Evolutionary conservation across 768 basidiomycete species (phyloP), one percentile per base, ranked within the genome.

Genomic region (Lentinula edodes): DNA sequence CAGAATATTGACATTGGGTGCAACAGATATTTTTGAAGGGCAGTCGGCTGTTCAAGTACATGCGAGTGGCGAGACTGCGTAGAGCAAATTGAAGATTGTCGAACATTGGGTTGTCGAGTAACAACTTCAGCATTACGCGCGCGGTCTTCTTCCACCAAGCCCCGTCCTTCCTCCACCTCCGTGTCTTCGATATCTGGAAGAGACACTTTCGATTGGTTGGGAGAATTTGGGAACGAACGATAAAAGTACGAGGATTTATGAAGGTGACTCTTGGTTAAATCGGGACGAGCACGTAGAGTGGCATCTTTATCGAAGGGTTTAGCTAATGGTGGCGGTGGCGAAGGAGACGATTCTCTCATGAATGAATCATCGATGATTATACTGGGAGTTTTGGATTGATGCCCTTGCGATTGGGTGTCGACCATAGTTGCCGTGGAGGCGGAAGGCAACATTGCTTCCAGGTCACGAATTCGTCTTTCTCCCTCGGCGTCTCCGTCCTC

Each of bases 171-270:
- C 13, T 72, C 72, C 12, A 18, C 35, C 13, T 20, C 32, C 7
- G 41, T 45, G 54, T 53, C 64, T 32, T 67, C 71, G 50, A 73
- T 67, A 7, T 57, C 57, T 8, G 72, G 69, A n/a, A 81, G 67
- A 20, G 76, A 65, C 7, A 68, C 61, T 8, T 72, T 73, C 6
- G 76, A 76, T 35, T 75, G 71, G 52, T 77, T 78, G 0, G 80
- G 80, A 0, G 84, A 82, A 66, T 87, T 87, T 2, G 87, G 88
- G 69, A 87, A 88, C 4, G 87, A 87, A 63, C 82, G 83, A 72
- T 84, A 88, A 65, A 85, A 80, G n/a, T 72, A 73, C 16, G 77
- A 77, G 16, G 70, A 69, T 2, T 38, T 23, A 34, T 46, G 51
- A 28, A 35, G 55, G 20, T 41, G 52, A 46, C 39, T 45, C 53